Percentiles rank a stretch among this genome's conserved stretches.
Conservation (phyloP, 352 stramenopile genomes). For the Pythium graminicola region DNA sequence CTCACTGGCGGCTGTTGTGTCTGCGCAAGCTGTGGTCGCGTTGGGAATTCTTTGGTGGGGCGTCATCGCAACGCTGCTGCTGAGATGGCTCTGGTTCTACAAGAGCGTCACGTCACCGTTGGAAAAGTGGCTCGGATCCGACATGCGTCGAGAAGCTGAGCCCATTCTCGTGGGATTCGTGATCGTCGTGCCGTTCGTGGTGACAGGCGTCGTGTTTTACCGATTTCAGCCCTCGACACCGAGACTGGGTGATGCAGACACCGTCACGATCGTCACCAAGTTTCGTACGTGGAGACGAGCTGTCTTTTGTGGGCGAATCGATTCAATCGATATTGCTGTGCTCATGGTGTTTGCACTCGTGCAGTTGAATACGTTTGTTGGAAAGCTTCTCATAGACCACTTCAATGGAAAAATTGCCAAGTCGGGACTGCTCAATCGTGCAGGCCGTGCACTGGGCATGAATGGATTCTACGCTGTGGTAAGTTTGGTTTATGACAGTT, state of each 20-base stretch:
- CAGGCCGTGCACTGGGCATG: conserved; percentile 52
- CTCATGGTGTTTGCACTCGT: conserved; percentile 39
- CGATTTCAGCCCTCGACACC: conserved; percentile 4
- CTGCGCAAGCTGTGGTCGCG: conserved; percentile 5
- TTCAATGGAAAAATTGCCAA: conserved; percentile 63
- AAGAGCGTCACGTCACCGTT: conserved; percentile 9
- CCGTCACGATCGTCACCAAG: neutral
- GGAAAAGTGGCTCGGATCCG: conserved; percentile 16
- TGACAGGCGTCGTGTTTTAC: conserved; percentile 17
- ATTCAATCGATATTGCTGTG: conserved; percentile 44
- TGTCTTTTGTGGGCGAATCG: conserved; percentile 15
- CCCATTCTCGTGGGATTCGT: conserved; percentile 8
- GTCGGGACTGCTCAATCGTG: conserved; percentile 39
- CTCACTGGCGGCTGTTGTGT: neutral
- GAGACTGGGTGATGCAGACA: conserved; percentile 9
- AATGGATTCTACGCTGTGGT: conserved; percentile 39
- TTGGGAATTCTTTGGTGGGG: conserved; percentile 14
- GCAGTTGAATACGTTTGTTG: conserved; percentile 55
- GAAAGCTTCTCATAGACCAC: conserved; percentile 60
- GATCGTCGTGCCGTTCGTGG: conserved; percentile 17
- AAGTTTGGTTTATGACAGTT: neutral
- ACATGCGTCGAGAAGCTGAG: conserved; percentile 10
- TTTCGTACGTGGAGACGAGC: conserved; percentile 12
- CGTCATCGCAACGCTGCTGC: conserved; percentile 11
- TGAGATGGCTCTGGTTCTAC: conserved; percentile 25